Evolutionary conservation across 2,329 filamentous ascomycete genomes (phyloP).

Genomic region (Apiospora arundinis): DNA sequence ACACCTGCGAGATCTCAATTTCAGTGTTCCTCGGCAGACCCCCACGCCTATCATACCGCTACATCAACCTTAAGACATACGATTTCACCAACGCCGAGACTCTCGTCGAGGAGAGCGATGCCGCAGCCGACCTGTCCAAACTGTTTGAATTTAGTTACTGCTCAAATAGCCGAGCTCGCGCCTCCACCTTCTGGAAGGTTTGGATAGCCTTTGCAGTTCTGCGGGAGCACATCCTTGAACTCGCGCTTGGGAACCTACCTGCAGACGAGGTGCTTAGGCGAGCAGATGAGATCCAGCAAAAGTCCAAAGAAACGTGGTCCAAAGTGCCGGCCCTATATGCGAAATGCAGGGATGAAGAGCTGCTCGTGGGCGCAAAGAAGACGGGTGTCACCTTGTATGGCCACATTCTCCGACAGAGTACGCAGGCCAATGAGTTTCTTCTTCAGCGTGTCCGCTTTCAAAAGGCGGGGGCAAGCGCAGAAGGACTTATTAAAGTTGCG

Average conservation of each 20-base stretch:
- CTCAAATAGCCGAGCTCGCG: slow-evolving; percentile 31
- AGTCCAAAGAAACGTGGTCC: slow-evolving; percentile 33
- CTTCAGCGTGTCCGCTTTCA: slow-evolving; percentile 43
- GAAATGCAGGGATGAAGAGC: slow-evolving; percentile 27
- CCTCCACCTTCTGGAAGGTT: slow-evolving; percentile 35
- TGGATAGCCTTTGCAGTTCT: slow-evolving; percentile 35
- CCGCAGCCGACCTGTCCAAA: slow-evolving; percentile 30
- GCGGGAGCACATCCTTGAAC: slow-evolving; percentile 45
- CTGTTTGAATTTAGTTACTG: slow-evolving; percentile 40
- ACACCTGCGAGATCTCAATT: slow-evolving; percentile 39
- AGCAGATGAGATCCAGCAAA: slow-evolving; percentile 33
- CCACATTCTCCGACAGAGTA: slow-evolving; percentile 22
- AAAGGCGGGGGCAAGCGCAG: slow-evolving; percentile 40
- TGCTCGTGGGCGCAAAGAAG: slow-evolving; percentile 2
- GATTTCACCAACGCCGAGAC: slow-evolving; percentile 39
- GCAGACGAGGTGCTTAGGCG: slow-evolving; percentile 39
- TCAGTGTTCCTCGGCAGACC: slow-evolving; percentile 42
- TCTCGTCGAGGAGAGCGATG: slow-evolving; percentile 35
- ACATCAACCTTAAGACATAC: slow-evolving; percentile 38
- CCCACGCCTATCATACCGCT: slow-evolving; percentile 41
- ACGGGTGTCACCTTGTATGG: slow-evolving; percentile 17
- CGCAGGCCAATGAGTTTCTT: slow-evolving; percentile 35
- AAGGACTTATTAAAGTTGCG: slow-evolving; percentile 40
- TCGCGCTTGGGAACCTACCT: slow-evolving; percentile 40
- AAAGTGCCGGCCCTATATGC: slow-evolving; percentile 36